Evolutionary conservation across 1,139 yeast genomes (phyloP), one percentile per base, ranked within the genome.

Genomic region (Hansenula lynferdii): DNA sequence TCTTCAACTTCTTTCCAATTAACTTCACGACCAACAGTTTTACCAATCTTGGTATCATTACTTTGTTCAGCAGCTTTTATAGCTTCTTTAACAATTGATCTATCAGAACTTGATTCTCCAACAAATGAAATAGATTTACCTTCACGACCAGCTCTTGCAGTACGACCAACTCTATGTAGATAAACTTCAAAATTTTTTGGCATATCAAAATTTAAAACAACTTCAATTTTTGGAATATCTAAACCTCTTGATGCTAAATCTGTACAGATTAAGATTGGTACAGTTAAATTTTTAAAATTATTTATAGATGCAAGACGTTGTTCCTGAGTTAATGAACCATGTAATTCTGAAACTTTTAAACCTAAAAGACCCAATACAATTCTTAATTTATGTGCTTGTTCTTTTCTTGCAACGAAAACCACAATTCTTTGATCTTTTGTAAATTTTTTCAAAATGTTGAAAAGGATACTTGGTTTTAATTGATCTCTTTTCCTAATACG

Each of bases 221-320:
- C 80, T 60, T 89, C 97, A 60, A 92, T 89, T 65, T 90, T 90
- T 45, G 97, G 97, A 58, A 92, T 92, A 84, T 92, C 99, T 59
- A 92, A 75, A 73, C 99, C 99, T 77, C 99, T 86, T 22, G 98
- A 92, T 0, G 98, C 98, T 61, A 92, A 76, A 72, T 94, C 99
- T 1, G 99, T 94, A 79, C 97, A 92, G 31, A 92, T 72, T 47
- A 92, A 70, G 12, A 92, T 81, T 3, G 97, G 96, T 22, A 87
- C 95, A 12, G 77, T 77, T 51, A 87, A 69, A 49, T 77, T 80
- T 54, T 85, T 86, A 67, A 92, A 92, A 45, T 80, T 84, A 14
- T 80, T 83, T 28, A 94, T 87, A 54, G 86, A 83, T 47, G 74
- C 75, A 50, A 90, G 69, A 70, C 99, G 90, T 63, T 92, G 98